Conservation (phyloP, 768 basidiomycete genomes). For the Pholiota conissans region DNA sequence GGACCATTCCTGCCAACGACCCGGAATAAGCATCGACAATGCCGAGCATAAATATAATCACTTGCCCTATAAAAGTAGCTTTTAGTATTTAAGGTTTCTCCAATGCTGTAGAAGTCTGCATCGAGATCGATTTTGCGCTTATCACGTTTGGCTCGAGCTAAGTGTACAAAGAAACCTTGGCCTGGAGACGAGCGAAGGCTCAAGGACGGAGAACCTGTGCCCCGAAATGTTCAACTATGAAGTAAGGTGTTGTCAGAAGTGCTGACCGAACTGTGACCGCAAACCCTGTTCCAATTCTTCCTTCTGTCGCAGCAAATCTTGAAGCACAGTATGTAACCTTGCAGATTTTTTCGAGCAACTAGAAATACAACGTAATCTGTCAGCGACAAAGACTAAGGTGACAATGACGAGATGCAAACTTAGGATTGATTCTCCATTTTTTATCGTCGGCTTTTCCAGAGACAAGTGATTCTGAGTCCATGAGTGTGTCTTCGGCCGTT, state of each 20-base stretch:
- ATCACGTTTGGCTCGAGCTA: conserved; percentile 66
- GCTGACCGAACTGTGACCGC: conserved; percentile 54
- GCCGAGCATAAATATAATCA: not conserved
- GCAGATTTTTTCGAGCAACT: conserved; percentile 63
- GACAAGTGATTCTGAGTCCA: conserved; percentile 1
- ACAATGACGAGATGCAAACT: conserved; percentile 35
- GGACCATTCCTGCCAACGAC: conserved; percentile 64
- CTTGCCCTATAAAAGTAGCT: conserved; percentile 67
- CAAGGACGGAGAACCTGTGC: conserved; percentile 66
- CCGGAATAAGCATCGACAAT: not conserved
- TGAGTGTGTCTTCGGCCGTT: conserved; percentile 1
- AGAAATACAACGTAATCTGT: no score
- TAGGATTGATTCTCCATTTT: conserved; percentile 66
- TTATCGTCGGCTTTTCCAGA: conserved; percentile 23
- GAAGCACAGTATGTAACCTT: conserved; percentile 47
- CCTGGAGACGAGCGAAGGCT: conserved; percentile 67
- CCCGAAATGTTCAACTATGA: conserved; percentile 1
- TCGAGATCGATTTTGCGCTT: conserved; percentile 45
- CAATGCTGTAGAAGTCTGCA: conserved; percentile 54
- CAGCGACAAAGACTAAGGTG: not conserved
- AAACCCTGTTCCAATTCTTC: conserved; percentile 55
- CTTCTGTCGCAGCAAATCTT: conserved; percentile 43
- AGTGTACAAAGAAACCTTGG: conserved; percentile 76
- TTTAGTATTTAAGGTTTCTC: conserved; percentile 65
- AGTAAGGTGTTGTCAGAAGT: not conserved